These are phyloP conservation scores for Salix arbutifolia DNA, from an alignment of 345 rosid species.

Conservation along the genomic window DNA sequence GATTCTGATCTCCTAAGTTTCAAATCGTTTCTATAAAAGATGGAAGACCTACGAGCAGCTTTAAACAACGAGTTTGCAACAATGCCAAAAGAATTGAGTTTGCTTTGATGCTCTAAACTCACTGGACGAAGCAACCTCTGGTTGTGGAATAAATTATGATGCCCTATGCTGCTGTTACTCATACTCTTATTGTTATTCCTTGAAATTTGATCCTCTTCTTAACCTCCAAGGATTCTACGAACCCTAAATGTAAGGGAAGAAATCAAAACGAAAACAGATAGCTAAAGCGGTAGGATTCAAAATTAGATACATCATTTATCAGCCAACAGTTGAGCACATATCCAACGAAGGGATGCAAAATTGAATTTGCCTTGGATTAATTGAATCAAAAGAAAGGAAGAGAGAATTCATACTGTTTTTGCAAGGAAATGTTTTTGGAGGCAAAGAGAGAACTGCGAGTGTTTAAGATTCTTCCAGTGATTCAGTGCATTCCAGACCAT, in stretches of 20 bases:
- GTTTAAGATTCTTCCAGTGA: background rate
- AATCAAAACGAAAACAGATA: background rate
- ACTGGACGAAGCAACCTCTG: conserved; percentile 58
- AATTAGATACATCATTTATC: background rate
- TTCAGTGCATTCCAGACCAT: background rate
- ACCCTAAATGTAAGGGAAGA: conserved; percentile 13
- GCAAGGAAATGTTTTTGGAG: background rate
- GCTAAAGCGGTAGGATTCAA: background rate
- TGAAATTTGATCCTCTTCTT: conserved; percentile 28
- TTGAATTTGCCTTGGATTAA: background rate
- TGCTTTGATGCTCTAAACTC: conserved; percentile 55
- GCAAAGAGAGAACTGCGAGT: background rate
- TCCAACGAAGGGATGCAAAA: background rate
- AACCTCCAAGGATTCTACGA: conserved; percentile 28
- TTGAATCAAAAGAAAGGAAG: background rate
- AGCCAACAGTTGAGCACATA: background rate
- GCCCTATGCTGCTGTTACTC: conserved; percentile 58
- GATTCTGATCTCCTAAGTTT: conserved; percentile 30
- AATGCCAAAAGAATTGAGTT: conserved; percentile 44
- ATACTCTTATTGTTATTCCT: conserved; percentile 33
- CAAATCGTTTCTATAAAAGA: conserved; percentile 44
- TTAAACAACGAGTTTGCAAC: conserved; percentile 43
- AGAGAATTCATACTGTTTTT: background rate
- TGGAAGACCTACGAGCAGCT: conserved; percentile 41
- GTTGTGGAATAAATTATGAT: conserved; percentile 47